Evolutionary conservation across 441 rosid species (phyloP).

Genomic region (Corymbia citriodora): DNA sequence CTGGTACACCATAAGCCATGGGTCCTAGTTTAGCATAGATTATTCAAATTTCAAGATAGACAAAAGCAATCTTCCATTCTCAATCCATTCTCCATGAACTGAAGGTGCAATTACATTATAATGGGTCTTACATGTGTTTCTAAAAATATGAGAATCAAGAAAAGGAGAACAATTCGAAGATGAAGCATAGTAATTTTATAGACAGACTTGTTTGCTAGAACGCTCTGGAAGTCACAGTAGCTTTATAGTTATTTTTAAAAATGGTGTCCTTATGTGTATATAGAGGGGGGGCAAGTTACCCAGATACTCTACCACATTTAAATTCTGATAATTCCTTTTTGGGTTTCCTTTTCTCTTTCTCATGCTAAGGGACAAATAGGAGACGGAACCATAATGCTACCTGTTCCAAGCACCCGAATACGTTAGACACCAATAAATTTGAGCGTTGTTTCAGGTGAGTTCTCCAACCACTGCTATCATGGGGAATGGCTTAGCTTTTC

Average conservation of each 20-base stretch:
- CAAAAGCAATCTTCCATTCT: background rate
- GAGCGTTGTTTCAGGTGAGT: background rate
- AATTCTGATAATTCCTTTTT: background rate
- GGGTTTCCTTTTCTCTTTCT: background rate
- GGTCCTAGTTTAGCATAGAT: background rate
- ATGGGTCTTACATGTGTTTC: background rate
- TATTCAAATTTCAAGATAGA: background rate
- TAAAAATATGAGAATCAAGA: background rate
- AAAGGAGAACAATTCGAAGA: background rate
- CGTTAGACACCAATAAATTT: background rate
- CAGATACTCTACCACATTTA: background rate
- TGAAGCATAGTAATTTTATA: background rate
- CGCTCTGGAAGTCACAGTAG: background rate
- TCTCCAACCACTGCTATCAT: background rate
- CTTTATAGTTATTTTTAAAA: background rate
- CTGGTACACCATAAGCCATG: background rate
- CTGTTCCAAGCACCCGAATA: background rate
- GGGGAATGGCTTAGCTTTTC: background rate
- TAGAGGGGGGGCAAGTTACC: background rate
- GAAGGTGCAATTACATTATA: background rate
- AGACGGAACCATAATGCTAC: background rate
- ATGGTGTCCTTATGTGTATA: background rate
- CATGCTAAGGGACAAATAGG: background rate
- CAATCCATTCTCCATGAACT: background rate
- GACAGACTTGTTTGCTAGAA: background rate